phyloP scores from a whole-genome alignment of 2,329 filamentous ascomycete species.

The Coniochaeta hoffmannii region DNA sequence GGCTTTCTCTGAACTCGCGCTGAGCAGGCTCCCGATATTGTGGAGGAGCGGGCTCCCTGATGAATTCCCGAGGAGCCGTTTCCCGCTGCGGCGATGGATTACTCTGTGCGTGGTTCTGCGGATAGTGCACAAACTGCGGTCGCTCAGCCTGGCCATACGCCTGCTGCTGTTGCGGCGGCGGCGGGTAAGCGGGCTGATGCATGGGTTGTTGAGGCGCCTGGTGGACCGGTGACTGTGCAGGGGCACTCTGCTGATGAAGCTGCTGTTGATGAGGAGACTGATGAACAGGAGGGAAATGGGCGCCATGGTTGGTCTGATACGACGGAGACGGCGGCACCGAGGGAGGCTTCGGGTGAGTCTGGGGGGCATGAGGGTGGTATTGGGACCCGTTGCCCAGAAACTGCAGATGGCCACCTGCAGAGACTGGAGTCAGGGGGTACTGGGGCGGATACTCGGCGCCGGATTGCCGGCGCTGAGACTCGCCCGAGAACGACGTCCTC shows the following conservation, averaged over 20 bases:
- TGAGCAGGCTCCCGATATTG: neutral
- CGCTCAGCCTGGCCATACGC: slow-evolving; percentile 18
- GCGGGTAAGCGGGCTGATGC: slow-evolving; percentile 11
- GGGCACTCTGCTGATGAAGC: neutral
- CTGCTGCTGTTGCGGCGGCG: slow-evolving; percentile 16
- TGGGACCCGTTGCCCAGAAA: slow-evolving; percentile 18
- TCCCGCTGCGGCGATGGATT: slow-evolving; percentile 16
- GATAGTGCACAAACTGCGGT: too few relatives aligned
- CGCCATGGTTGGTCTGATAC: slow-evolving; percentile 15
- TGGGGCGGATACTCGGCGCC: slow-evolving; percentile 22
- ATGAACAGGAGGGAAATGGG: slow-evolving; percentile 8
- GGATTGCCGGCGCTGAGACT: slow-evolving; percentile 23
- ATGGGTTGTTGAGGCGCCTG: neutral
- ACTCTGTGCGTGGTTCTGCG: slow-evolving; percentile 18
- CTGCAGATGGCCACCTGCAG: slow-evolving; percentile 17
- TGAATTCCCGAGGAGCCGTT: slow-evolving; percentile 1
- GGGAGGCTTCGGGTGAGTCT: slow-evolving; percentile 16
- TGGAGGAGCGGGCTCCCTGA: neutral
- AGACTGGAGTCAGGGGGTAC: slow-evolving; percentile 15
- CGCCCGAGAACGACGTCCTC: slow-evolving; percentile 20
- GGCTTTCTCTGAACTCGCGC: slow-evolving; percentile 3
- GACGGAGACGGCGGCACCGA: slow-evolving; percentile 25
- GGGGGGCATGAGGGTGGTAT: slow-evolving; percentile 14
- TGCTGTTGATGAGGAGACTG: neutral
- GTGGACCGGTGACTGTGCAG: slow-evolving; percentile 5